Base-by-base conservation (phyloP, 1,284 basidiomycete genomes). In the Ustilago bromivora region DNA sequence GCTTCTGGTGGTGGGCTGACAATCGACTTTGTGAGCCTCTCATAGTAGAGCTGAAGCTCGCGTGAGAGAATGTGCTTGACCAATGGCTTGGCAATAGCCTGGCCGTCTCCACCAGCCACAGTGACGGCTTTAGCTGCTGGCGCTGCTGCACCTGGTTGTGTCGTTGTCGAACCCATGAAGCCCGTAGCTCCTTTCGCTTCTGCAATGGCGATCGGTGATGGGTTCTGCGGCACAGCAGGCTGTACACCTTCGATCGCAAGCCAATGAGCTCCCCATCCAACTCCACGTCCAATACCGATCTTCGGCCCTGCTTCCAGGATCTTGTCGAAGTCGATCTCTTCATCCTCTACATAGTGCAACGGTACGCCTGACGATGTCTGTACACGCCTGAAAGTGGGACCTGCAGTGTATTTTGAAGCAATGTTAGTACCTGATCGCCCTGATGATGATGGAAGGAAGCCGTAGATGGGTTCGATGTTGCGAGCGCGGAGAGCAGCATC, bases 241-340 rank as follows among this genome's bases (percentile, higher is more conserved):
- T 99, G 96, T 4, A 99, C 93, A 41, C 97, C 96, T 85, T 99
- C 96, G 31, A 99, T 94, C 0, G 96, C 96, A 28, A 99, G 89
- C 97, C 96, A 99, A 86, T 99, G 96, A 17, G 84, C 84, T 35
- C 81, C 80, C 84, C 84, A 86, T 4, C 84, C 84, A 4, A 86
- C 84, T 10, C 84, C 84, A 13, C 78, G 76, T 31, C 84, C 80
- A 23, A 82, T 72, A 0, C 81, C 79, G 32, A 84, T 75, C 61
- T 71, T 76, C 4, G 82, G 84, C 2, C 81, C 80, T 3, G 74
- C 71, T 49, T 81, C 71, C 32, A 82, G 52, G 12, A 85, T 75
- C 51, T 78, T 75, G 83, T 96, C 94, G 83, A 99, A 95, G 87
- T 99, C 96, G 67, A 99, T 93, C 87, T 99, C 96, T 81, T 98